Evolutionary conservation across 306 rosid species (phyloP), one percentile per base, ranked within the genome.

Genomic region (Ormosia emarginata): DNA sequence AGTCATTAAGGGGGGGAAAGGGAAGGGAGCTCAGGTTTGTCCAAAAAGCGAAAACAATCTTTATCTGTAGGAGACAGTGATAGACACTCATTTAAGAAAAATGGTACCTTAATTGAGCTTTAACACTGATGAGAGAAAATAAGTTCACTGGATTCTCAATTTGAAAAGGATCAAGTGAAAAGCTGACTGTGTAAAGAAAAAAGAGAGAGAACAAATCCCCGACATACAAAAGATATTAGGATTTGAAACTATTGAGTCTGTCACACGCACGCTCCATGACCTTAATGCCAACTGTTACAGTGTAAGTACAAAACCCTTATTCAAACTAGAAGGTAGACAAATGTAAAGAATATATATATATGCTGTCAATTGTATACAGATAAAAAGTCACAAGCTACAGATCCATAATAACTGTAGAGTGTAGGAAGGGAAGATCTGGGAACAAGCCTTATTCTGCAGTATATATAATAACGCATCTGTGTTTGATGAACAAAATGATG

Each of bases 81-180:
- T 78, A 78, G 90, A 79, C 89, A 74, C 73, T 87, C 92, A 81
- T 90, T 89, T 73, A 66, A 67, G 88, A 85, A 88, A 83, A 83
- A 76, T 72, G 88, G 79, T 77, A 78, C 83, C 85, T 8, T 55
- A 2, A 83, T 33, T 71, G 49, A 75, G 65, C 57, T 68, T 70
- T 79, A 67, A 62, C 49, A 43, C 50, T 32, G 79, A 24, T 24
- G 24, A 24, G 24, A 61, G 8, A 75, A 56, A 53, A 83, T 58
- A 70, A 72, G 40, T 68, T 85, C 17, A 57, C 72, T 76, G 75
- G 37, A 78, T 84, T 65, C 74, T 47, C 71, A 75, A 29, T 71
- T 66, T 79, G 83, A 84, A 74, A 86, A 66, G 66, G 69, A 77
- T 83, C 79, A 61, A 63, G 37, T 82, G 75, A 62, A 24, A 24